A percentile compares a stretch with the other conserved stretches of the same genome.
Evolutionary conservation across 352 stramenopile genomes (phyloP).

Genomic region (Pythium dissimile): DNA sequence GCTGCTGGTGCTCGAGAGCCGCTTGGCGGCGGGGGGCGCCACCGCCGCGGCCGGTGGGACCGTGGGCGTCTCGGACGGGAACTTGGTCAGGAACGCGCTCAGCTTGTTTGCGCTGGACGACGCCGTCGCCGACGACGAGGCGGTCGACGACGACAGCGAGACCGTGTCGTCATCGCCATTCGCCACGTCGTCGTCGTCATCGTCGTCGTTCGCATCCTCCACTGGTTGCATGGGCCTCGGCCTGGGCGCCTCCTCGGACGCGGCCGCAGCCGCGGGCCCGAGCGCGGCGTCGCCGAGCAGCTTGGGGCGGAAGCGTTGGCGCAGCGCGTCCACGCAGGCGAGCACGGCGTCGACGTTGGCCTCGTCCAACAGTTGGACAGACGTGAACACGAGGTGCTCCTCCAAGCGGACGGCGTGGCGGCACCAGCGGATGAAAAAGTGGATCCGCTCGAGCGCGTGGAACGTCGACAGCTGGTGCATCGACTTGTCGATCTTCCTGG

Average conservation of each 20-base stretch:
- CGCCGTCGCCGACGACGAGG: neutral
- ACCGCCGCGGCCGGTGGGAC: conserved; percentile 15
- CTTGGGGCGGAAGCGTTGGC: conserved; percentile 49
- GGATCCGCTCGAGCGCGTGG: conserved; percentile 78
- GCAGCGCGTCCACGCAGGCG: conserved; percentile 56
- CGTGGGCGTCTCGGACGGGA: conserved; percentile 29
- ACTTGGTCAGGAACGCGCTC: conserved; percentile 66
- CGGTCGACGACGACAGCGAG: neutral
- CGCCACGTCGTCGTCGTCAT: conserved; percentile 6
- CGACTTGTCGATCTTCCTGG: conserved; percentile 70
- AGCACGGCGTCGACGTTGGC: conserved; percentile 61
- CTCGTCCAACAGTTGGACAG: conserved; percentile 78
- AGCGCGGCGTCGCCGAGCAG: conserved; percentile 21
- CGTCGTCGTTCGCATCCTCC: conserved; percentile 1
- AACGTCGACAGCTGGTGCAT: conserved; percentile 72
- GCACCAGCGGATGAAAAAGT: conserved; percentile 86
- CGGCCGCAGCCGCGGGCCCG: neutral
- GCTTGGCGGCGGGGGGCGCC: conserved; percentile 5
- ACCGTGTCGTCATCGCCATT: neutral
- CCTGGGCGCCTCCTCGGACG: neutral
- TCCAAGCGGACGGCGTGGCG: conserved; percentile 47
- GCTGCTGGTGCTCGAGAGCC: conserved; percentile 13
- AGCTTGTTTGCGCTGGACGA: conserved; percentile 33
- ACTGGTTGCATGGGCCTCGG: neutral
- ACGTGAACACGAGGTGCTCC: conserved; percentile 74